Base-by-base conservation (phyloP, 1,139 yeast genomes). In the Hemisphaericaspora xylanilytica region DNA sequence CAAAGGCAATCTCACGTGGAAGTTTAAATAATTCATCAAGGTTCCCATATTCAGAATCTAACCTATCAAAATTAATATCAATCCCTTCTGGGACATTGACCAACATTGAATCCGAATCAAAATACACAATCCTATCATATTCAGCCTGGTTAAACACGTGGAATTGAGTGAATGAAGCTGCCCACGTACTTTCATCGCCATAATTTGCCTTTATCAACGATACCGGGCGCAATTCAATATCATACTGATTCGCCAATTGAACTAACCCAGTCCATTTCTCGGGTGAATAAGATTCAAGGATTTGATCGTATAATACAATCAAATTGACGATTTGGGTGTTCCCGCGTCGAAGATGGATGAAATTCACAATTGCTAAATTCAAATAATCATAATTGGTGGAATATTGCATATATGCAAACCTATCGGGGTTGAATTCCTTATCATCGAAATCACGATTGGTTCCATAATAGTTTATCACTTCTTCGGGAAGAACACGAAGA, bases 121-220 rank as follows among this genome's bases (percentile, higher is more conserved):
- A 65, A 41, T 56, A 67, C 4, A 67, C 62, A 24, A 67, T 44
- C 25, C 67, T 46, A 29, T 62, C 66, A 35, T 66, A 81, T 30
- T 75, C 70, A 1, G 65, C 61, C 47, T 70, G 69, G 42, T 70
- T 66, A 51, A 80, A 80, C 0, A 77, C 67, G 44, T 71, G 66
- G 28, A 80, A 58, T 48, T 80, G 80, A 0, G 84, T 78, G 45
- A 75, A 73, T 35, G 81, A 74, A 8, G 70, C 63, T 3, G 62
- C 50, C 85, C 85, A 80, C 29, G 64, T 54, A 3, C 60, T 47
- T 15, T 53, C 50, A 17, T 49, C 59, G 17, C 50, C 42, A 16
- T 44, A 48, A 9, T 40, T 45, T 8, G 46, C 43, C 11, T 39
- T 40, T 10, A 61, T 44, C 14, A 51, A 37, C 3, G 42, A 40